Evolutionary conservation across 352 stramenopile genomes (phyloP), one percentile per base, ranked within the genome.

Genomic region (Globisporangium splendens): DNA sequence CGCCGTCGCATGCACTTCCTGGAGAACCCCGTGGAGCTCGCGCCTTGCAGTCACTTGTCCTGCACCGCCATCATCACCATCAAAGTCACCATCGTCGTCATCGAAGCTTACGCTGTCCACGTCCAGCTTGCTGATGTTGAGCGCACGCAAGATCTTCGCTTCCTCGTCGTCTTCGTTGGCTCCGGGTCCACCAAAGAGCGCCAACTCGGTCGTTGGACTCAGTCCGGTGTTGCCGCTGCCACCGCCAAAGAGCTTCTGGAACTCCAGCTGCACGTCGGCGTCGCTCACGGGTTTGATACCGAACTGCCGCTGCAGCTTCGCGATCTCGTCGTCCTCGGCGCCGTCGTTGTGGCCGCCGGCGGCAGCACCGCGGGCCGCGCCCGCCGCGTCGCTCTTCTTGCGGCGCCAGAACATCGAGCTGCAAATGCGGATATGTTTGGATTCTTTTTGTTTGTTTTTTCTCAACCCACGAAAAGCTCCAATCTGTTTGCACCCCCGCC

Each of bases 291-390:
- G 68, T 35, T 75, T 80, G 65, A 93, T 91, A 6, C 84, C 81
- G 54, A 93, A 89, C 70, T 91, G 76, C 15, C 77, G 72, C 69
- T 92, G 82, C 41, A 92, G 70, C 66, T 79, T 77, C 3, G 42
- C 55, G 21, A 92, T 56, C 22, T 92, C 77, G 41, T 87, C 72
- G 7, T 62, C 61, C 28, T 35, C 28, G 2, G 28, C 28, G 13
- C 21, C 66, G 3, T 67, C 63, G 17, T 46, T 15, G 1, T 41
- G 35, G 10, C 7, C 31, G 13, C 21, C 39, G 12, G 3, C 17
- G 3, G 2, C 55, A 21, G 39, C 17, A 28, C 8, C 57, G 17
- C 50, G 31, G 17, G 47, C 38, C 70, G 39, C 39, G n/a, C n/a
- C 17, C 5, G 11, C 54, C 11, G 39, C 49, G 33, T 75, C 52